phyloP scores from a whole-genome alignment of 305 asterid species.

The Fraxinus ornus region DNA sequence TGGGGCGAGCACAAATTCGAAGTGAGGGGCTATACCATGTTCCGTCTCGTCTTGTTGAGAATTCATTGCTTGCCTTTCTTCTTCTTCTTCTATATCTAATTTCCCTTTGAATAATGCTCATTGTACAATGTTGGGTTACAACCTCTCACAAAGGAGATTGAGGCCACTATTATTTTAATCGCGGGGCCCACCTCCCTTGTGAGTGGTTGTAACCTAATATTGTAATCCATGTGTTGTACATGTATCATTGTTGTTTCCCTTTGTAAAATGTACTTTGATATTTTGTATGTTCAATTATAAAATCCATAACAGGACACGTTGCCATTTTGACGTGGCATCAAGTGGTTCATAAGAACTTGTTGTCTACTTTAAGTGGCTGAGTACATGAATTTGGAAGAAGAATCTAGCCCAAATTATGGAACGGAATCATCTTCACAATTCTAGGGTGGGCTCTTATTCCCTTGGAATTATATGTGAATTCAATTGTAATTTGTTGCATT shows the following conservation, averaged over 20 bases:
- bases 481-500: background rate
- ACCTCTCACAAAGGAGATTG: too few relatives aligned
- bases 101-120: background rate
- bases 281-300: background rate
- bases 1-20: background rate
- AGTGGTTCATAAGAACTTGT: slow-evolving; percentile 16
- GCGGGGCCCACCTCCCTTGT: too few relatives aligned
- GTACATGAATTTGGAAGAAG: background rate
- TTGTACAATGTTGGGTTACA: too few relatives aligned
- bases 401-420: background rate
- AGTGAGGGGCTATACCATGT: background rate
- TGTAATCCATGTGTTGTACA: too few relatives aligned
- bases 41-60: background rate
- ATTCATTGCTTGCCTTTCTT: too few relatives aligned
- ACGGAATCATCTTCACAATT: background rate
- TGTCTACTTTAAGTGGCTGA: background rate
- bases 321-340: slow-evolving; percentile 27
- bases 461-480: background rate
- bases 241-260: too few relatives aligned
- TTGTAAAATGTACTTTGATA: too few relatives aligned
- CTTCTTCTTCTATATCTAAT: background rate
- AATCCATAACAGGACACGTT: slow-evolving; percentile 18
- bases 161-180: too few relatives aligned
- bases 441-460: background rate
- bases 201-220: too few relatives aligned